Conservation (phyloP, 2,329 filamentous ascomycete genomes). For the Myrmaecium sp. region DNA sequence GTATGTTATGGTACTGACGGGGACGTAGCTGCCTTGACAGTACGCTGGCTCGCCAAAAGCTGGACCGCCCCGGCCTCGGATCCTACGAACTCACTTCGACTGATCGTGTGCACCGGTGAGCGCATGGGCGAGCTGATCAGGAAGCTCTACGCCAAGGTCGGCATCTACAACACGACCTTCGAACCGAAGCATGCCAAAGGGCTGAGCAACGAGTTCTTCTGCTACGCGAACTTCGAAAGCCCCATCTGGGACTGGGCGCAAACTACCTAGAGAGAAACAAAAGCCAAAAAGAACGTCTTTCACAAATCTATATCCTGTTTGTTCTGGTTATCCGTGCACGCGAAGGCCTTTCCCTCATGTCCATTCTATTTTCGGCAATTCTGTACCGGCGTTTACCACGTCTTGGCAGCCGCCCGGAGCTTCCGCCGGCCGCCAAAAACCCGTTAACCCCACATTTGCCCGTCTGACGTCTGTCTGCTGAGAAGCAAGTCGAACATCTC, state of each 20-base stretch:
- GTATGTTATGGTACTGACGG: background rate
- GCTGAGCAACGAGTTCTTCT: conserved; percentile 65
- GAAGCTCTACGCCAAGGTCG: conserved; percentile 50
- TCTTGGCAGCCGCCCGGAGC: too few relatives aligned
- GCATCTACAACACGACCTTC: conserved; percentile 48
- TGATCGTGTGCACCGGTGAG: conserved; percentile 64
- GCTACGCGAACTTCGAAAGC: conserved; percentile 63
- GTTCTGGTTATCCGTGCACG: too few relatives aligned
- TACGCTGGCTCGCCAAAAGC: conserved; percentile 50
- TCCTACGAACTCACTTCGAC: conserved; percentile 9
- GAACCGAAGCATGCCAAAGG: conserved; percentile 53
- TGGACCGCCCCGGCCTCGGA: conserved; percentile 18
- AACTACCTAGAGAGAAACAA: too few relatives aligned
- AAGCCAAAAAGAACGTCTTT: too few relatives aligned
- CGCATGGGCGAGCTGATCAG: conserved; percentile 48
- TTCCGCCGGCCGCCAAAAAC: too few relatives aligned
- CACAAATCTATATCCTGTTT: too few relatives aligned
- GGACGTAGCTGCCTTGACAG: conserved; percentile 48
- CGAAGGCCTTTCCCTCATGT: too few relatives aligned
- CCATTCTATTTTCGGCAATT: too few relatives aligned
- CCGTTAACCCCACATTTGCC: too few relatives aligned
- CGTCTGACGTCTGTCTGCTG: too few relatives aligned
- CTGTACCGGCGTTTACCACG: too few relatives aligned
- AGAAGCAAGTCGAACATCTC: too few relatives aligned
- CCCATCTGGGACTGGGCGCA: conserved; percentile 22